Percentiles rank a stretch among this genome's conserved stretches.
Evolutionary conservation across 2,329 filamentous ascomycete genomes (phyloP).

Genomic region (Graphiopsis chlorocephala): DNA sequence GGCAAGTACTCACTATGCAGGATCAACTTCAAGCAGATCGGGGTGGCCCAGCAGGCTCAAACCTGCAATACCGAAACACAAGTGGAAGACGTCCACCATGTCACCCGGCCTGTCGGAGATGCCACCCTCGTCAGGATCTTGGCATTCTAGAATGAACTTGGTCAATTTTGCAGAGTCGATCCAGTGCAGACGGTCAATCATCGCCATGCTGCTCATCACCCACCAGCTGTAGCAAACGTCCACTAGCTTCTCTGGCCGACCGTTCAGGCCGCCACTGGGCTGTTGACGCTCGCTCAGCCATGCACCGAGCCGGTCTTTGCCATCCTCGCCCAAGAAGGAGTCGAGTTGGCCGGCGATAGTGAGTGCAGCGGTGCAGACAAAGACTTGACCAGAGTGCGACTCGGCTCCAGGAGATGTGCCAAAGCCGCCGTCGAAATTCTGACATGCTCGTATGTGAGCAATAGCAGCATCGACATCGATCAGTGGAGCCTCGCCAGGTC

Average conservation of each 20-base stretch:
- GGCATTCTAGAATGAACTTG: constrained; percentile 79
- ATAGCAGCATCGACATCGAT: constrained; percentile 80
- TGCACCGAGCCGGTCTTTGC: constrained; percentile 70
- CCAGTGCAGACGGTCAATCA: constrained; percentile 87
- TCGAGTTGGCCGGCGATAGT: constrained; percentile 80
- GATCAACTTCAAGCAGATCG: constrained; percentile 76
- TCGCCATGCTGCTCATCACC: constrained; percentile 88
- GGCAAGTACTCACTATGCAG: constrained; percentile 67
- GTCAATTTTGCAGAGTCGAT: constrained; percentile 80
- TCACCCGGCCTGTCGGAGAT: constrained; percentile 88
- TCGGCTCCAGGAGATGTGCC: constrained; percentile 87
- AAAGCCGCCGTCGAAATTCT: constrained; percentile 93
- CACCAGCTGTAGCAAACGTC: constrained; percentile 99
- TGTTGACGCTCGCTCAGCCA: constrained; percentile 95
- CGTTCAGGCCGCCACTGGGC: constrained; percentile 83
- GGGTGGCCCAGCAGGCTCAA: constrained; percentile 78
- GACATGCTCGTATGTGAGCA: constrained; percentile 73
- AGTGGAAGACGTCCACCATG: constrained; percentile 98
- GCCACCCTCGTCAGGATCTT: constrained; percentile 80
- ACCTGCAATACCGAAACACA: constrained; percentile 82
- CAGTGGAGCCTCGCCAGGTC: constrained; percentile 38
- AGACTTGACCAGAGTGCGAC: constrained; percentile 92
- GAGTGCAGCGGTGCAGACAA: constrained; percentile 86
- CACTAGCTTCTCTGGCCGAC: constrained; percentile 89
- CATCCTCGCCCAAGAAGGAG: constrained; percentile 59